Base-by-base conservation (phyloP, 163 green algal genomes). In the Scenedesmus sp. region DNA sequence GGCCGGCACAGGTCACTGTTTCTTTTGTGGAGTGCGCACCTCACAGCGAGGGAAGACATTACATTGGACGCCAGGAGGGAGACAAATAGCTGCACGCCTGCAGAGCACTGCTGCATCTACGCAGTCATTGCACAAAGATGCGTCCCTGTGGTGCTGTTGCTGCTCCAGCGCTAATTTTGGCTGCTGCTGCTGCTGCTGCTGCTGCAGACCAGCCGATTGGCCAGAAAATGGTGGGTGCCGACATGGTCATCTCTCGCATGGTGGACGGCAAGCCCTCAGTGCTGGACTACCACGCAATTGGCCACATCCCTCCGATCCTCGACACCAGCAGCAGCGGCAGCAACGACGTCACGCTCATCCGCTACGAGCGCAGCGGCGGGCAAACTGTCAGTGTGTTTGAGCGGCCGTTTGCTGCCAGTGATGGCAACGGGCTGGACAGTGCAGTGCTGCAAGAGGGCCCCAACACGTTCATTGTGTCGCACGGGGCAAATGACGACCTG, bases 311-410 rank as follows among this genome's bases (percentile, higher is more conserved):
- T 52, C 70, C 70, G 15, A 6, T 79, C 2, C 70, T 79, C 2
- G 70, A 79, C 70, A 79, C 70, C 70, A n/a, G 23, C 70, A 79
- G n/a, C 59, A 34, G 83, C 57, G 57, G 83, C 83, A 88, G n/a
- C 57, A 88, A 12, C n/a, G 34, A 76, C 56, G 70, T 52, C 23
- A 18, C 18, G 13, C 20, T 57, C 18, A 55, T 90, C 23, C 34
- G 70, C 10, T 89, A 60, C 59, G 62, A 84, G 54, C 7, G 66
- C 1, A 57, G 46, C 59, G 46, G 76, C 56, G 62, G 62, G 34
- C 66, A 59, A 9, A 89, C 85, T 7, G 5, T 67, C 2, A 5
- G 76, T 13, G 86, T 60, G n/a, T 90, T 90, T 73, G 86, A 90
- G 55, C 86, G 86, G 66, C 86, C 86, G 52, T 82, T 81, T 60